Evolutionary conservation across 2,329 filamentous ascomycete genomes (phyloP), one percentile per base, ranked within the genome.

Genomic region (Arthrobotrys iridis): DNA sequence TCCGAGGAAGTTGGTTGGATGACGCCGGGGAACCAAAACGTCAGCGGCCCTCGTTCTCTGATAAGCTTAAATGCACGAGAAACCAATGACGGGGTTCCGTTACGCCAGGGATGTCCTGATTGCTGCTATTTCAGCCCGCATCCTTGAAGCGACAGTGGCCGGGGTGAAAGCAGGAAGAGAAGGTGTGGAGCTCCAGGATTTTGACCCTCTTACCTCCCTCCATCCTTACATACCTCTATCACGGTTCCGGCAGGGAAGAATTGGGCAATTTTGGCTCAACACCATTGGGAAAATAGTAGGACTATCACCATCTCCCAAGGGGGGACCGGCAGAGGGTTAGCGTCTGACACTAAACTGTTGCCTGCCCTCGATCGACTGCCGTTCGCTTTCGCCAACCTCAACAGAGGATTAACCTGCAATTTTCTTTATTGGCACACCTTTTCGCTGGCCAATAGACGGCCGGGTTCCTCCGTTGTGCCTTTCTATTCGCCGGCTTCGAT

Each of bases 201-300:
- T 65, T 62, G 20, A 50, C 59, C 67, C 50, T 11, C 20, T n/a
- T n/a, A n/a, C n/a, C 48, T 30, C 35, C 13, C 37, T 30, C 13
- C 28, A 28, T 28, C 43, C 11, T 40, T n/a, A n/a, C 20, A 37
- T 35, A 4, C 10, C 15, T 45, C 37, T 3, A 13, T 8, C 5
- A 22, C 10, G 10, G 22, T 35, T 52, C 28, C 30, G 28, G 65
- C 55, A 52, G 57, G 59, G 41, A 73, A 67, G 41, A 66, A 74
- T 67, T 66, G 70, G 70, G 70, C 63, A 74, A 74, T 74, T 74
- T 74, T 74, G 52, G 59, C 62, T 74, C 70, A 74, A 74, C 70
- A 74, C 70, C 70, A 74, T 74, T 46, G 63, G 62, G 28, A 60
- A 63, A 65, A 59, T 28, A 48, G 59, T 52, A 74, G 62, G 55